Base-by-base conservation (phyloP, 352 stramenopile genomes). In the Pythium sp. region DNA sequence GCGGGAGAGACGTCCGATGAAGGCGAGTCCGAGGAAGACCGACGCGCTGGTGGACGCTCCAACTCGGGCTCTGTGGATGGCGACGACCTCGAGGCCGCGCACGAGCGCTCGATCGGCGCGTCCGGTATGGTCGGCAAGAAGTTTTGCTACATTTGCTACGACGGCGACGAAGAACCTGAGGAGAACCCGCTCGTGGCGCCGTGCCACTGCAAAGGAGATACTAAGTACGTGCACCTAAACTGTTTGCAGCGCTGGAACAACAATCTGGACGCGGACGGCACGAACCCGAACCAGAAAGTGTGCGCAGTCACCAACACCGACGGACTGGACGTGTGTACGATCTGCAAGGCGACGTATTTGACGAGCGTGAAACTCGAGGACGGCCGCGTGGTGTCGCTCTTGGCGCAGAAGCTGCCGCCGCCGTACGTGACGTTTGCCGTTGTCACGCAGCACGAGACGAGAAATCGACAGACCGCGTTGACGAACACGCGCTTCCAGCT, bases 141-240 rank as follows among this genome's bases (percentile, higher is more conserved):
- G 24, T 92, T 94, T 68, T 98, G 92, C 74, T 98, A 98, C 77
- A 98, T 98, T 84, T 98, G 92, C 75, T 97, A 97, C 75, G 92
- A 98, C 65, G 87, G 81, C 56, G 91, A 97, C 53, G 89, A 97
- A 67, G 85, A 97, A 43, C 74, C 84, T 2, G 77, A 91, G 0
- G 80, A 84, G 53, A 97, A 98, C 71, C 91, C 90, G 46, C 80
- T 98, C 4, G 90, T 98, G 9, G 89, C 92, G 12, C 92, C 92
- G 5, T 98, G 92, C 68, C 79, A 96, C 59, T 98, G 92, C 74
- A 97, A 97, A 65, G 91, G 92, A 28, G 92, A 97, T 76, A 98
- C 92, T 38, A 93, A 96, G 73, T 97, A 96, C 69, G 87, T 97
- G 9, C 92, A 98, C 53, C 69, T 98, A n/a, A 85, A 97, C 64